Percentiles rank a stretch among this genome's conserved stretches.
Conservation (phyloP, 2,329 filamentous ascomycete species). For the Colletotrichum lindemuthianum region DNA sequence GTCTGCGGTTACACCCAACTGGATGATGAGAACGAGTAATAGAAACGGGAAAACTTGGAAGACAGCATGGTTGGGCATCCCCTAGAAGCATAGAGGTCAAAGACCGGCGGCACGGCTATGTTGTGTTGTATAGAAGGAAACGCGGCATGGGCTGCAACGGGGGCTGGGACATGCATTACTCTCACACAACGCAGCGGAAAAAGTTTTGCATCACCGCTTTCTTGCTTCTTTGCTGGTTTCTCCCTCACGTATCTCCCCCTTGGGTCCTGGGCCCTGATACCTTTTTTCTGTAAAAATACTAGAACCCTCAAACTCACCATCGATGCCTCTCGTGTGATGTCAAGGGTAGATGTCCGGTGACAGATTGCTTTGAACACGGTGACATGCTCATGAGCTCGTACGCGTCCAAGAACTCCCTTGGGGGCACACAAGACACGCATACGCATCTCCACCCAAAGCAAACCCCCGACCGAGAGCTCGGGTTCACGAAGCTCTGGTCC, state of each 20-base stretch:
- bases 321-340: background rate
- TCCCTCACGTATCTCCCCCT: constrained; percentile 25
- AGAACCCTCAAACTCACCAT: constrained; percentile 33
- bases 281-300: constrained; percentile 37
- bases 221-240: constrained; percentile 3
- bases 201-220: constrained; percentile 29
- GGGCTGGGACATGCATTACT: background rate
- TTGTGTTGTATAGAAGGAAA: constrained; percentile 36
- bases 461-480: constrained; percentile 8
- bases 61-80: constrained; percentile 34
- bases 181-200: constrained; percentile 6
- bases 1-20: constrained; percentile 26
- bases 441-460: constrained; percentile 20
- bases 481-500: background rate
- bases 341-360: background rate
- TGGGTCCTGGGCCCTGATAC: constrained; percentile 35
- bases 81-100: constrained; percentile 34
- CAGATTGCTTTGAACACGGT: fast-evolving
- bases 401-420: too few species aligned
- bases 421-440: background rate
- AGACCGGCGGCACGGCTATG: constrained; percentile 32
- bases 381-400: too few species aligned
- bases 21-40: constrained; percentile 30
- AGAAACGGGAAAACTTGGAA: constrained; percentile 33
- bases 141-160: constrained; percentile 16